These are phyloP conservation scores for Carallia pectinifolia DNA, from an alignment of 345 rosid species.

Conservation along the genomic window DNA sequence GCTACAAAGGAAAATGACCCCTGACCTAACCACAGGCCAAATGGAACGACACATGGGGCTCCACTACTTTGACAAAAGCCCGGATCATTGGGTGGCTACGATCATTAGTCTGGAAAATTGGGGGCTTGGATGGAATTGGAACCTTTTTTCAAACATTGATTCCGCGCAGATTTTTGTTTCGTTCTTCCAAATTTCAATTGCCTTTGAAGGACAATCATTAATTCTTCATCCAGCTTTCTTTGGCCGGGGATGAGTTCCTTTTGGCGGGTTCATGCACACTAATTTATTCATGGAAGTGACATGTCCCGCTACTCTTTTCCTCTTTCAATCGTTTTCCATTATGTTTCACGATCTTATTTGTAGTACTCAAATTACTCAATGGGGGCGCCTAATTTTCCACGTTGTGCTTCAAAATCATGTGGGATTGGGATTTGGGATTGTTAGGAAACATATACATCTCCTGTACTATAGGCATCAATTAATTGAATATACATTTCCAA, in stretches of 20 bases:
- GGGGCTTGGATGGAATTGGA: neutral
- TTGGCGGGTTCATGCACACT: slow-evolving; percentile 10
- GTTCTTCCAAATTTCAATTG: slow-evolving; percentile 8
- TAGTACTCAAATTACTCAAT: neutral
- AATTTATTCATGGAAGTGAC: slow-evolving; percentile 17
- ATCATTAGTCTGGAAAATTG: neutral
- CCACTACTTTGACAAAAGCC: slow-evolving; percentile 34
- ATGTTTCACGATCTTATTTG: neutral
- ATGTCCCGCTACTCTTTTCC: slow-evolving; percentile 10
- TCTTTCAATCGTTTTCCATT: neutral
- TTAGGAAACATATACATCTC: neutral
- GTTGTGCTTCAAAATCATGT: neutral
- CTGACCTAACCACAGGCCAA: slow-evolving; percentile 23
- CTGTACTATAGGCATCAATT: neutral
- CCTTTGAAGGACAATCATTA: slow-evolving; percentile 16
- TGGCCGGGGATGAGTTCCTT: slow-evolving; percentile 2
- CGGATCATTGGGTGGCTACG: slow-evolving; percentile 10
- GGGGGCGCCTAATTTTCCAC: neutral
- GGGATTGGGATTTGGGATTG: neutral
- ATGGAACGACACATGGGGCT: slow-evolving; percentile 20
- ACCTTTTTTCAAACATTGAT: neutral
- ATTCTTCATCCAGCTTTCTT: neutral
- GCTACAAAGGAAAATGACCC: slow-evolving; percentile 22
- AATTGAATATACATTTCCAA: neutral
- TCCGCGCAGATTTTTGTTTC: slow-evolving; percentile 10